phyloP scores from a whole-genome alignment of 257 asterid genomes.

The Solanum boliviense region DNA sequence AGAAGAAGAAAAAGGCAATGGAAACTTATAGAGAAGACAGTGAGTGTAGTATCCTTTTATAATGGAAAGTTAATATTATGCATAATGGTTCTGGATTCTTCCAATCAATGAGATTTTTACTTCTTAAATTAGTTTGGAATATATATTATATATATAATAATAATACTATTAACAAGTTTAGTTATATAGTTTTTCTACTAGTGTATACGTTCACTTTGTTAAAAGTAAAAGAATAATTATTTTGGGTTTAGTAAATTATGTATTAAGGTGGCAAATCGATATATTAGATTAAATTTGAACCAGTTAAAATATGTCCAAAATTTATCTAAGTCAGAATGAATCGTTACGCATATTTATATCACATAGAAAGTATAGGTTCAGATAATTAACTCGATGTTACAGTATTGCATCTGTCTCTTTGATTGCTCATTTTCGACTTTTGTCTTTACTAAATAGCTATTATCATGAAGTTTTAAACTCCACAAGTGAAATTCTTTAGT shows the following conservation, averaged over 20 bases:
- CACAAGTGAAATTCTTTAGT: neutral
- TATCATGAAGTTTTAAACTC: neutral
- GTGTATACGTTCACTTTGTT: neutral
- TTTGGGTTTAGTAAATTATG: neutral
- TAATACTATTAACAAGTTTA: neutral
- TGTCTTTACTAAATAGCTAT: neutral
- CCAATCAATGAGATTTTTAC: neutral
- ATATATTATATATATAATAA: neutral
- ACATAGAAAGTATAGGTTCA: neutral
- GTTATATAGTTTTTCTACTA: neutral
- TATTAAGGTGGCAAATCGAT: neutral
- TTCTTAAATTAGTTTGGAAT: neutral
- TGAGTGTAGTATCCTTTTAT: neutral
- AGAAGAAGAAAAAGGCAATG: neutral
- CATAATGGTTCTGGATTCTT: neutral
- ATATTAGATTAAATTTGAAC: neutral
- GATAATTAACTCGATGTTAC: too few species aligned
- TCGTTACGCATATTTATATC: neutral
- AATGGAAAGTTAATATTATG: neutral
- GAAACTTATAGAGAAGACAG: neutral
- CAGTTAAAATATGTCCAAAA: neutral
- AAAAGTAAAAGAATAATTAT: neutral
- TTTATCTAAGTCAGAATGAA: accelerated
- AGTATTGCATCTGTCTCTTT: neutral
- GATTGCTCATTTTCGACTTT: neutral